These are phyloP conservation scores for Amylostereum chailletii DNA, from an alignment of 1,284 basidiomycete genomes.

Conservation along the genomic window DNA sequence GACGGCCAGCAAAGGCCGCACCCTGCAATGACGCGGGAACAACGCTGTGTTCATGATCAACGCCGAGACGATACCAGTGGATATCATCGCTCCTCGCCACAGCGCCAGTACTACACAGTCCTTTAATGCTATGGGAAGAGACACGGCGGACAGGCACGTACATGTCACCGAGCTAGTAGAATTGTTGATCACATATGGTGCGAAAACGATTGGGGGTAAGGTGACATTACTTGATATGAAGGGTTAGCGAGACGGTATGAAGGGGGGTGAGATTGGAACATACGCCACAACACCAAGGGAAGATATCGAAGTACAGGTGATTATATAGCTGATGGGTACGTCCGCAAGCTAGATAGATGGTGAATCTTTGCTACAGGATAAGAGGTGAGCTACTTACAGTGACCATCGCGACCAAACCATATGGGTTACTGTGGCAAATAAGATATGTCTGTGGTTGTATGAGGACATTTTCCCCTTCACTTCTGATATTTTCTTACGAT, in stretches of 20 bases:
- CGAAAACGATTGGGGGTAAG: constrained; percentile 35
- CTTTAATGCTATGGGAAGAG: too few relatives aligned
- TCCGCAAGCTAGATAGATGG: constrained; percentile 27
- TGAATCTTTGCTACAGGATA: not conserved
- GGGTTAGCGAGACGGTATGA: not conserved
- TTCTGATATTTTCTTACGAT: constrained; percentile 23
- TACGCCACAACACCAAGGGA: constrained; percentile 39
- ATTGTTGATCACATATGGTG: constrained; percentile 26
- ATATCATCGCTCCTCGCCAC: constrained; percentile 33
- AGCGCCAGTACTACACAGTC: constrained; percentile 27
- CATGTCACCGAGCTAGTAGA: constrained; percentile 21
- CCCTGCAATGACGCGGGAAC: constrained; percentile 40
- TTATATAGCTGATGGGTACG: constrained; percentile 38
- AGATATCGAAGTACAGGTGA: constrained; percentile 29
- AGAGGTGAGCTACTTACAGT: constrained; percentile 23
- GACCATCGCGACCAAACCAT: constrained; percentile 32
- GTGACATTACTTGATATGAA: constrained; percentile 29
- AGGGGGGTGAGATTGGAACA: constrained; percentile 10
- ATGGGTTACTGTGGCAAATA: constrained; percentile 34
- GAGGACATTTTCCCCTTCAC: too few relatives aligned
- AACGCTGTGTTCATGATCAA: constrained; percentile 36
- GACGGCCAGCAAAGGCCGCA: constrained; percentile 14
- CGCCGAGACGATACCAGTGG: constrained; percentile 36
- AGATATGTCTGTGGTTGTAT: constrained; percentile 25
- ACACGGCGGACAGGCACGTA: constrained; percentile 8